Evolutionary conservation across 768 basidiomycete species (phyloP).

Genomic region (Lactifluus rugatus): DNA sequence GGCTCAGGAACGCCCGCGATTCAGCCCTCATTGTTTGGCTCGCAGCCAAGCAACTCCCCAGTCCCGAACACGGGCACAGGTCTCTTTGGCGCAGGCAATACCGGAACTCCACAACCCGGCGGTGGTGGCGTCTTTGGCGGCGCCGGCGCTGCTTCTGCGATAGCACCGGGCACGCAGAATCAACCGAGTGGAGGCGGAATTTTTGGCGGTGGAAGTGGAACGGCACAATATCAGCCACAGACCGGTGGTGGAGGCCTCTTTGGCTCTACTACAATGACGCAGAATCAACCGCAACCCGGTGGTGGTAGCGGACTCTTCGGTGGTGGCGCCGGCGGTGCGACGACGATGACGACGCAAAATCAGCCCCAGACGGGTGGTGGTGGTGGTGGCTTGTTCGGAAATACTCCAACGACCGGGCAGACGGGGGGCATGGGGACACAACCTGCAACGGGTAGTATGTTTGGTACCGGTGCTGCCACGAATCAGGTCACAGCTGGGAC

Average conservation of each 20-base stretch:
- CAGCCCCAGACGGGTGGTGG: conserved; percentile 7
- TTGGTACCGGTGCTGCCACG: conserved; percentile 16
- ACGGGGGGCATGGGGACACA: conserved; percentile 1
- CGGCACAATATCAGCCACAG: conserved; percentile 2
- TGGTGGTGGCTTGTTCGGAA: conserved; percentile 25
- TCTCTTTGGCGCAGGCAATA: not conserved
- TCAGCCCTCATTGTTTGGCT: conserved; percentile 7
- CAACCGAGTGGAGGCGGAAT: not conserved
- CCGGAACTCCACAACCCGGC: conserved; percentile 9
- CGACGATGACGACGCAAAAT: not conserved
- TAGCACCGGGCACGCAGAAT: not conserved
- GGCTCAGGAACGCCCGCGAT: not conserved
- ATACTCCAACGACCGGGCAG: conserved; percentile 7
- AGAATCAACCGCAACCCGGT: not conserved
- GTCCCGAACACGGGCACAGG: conserved; percentile 2
- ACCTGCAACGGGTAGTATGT: conserved; percentile 20
- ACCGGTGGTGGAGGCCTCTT: conserved; percentile 22
- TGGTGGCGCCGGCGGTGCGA: no score
- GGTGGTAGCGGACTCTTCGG: conserved; percentile 5
- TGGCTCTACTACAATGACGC: not conserved
- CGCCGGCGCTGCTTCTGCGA: not conserved
- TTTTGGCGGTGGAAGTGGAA: conserved; percentile 5
- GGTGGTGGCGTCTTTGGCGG: conserved; percentile 23
- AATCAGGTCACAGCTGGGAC: conserved; percentile 10
- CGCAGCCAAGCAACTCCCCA: conserved; percentile 1